Evolutionary conservation across 805 yeast species (phyloP), one percentile per base, ranked within the genome.

Genomic region (Grigorovia yakushimaensis): DNA sequence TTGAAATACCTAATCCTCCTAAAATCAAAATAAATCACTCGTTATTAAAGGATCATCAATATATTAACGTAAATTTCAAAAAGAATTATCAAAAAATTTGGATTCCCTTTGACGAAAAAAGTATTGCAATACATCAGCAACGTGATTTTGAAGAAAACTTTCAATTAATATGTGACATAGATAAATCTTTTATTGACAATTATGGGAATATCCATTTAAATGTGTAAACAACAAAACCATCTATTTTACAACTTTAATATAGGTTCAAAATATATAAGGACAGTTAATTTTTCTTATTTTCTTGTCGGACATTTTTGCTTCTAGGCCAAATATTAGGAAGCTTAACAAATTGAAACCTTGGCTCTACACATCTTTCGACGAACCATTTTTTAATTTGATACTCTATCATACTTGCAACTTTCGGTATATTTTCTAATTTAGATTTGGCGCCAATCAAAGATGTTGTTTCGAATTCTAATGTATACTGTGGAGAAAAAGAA

Each of bases 371-470:
- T 51, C 96, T 73, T 56, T 91, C 97, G 17, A 82, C 81, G 60
- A 93, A 89, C 95, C 96, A 88, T 47, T 81, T 81, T 52, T 93
- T 74, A 38, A 93, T 73, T 50, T 82, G 82, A 49, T 78, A 79
- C 61, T 93, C 98, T 39, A 93, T 81, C 39, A 93, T 69, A 49
- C 86, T 81, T 9, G 95, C 79, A 37, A 93, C 79, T 59, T 93
- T 88, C 7, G 99, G 98, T 15, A 93, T 85, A 58, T 93, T 88
- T 64, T 89, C 95, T 23, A 93, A 71, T 61, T 91, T 84, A 0
- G 98, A 87, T 43, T 95, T 74, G 1, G 97, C 85, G 1, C 99
- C 99, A 45, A 93, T 87, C 38, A 91, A 69, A 1, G 96, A 87
- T 57, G 81, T 81, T n/a, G 88, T 81, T 40, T 84, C 81, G 65